Evolutionary conservation across 306 rosid genomes (phyloP).

Genomic region (Medicago arabica): DNA sequence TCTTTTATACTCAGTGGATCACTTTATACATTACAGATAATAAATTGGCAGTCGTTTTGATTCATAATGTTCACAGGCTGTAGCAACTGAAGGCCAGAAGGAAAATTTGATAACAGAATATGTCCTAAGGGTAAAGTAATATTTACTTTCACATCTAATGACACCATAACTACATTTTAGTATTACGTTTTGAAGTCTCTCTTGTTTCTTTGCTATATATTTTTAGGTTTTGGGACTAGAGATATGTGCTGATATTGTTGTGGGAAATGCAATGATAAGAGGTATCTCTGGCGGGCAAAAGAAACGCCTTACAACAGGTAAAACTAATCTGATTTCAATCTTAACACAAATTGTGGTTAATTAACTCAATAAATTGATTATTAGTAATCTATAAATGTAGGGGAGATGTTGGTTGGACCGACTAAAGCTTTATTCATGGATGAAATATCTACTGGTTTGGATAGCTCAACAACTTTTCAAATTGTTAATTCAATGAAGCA

Average conservation of each 20-base stretch:
- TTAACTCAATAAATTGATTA: conserved; percentile 17
- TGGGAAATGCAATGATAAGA: background rate
- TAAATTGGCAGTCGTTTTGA: conserved; percentile 26
- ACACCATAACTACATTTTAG: too few relatives aligned
- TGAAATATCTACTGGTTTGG: conserved; percentile 27
- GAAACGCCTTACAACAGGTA: conserved; percentile 70
- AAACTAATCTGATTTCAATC: conserved; percentile 20
- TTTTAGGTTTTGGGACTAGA: too few relatives aligned
- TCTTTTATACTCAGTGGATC: background rate
- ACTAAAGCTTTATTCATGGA: conserved; percentile 66
- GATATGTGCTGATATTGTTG: too few relatives aligned
- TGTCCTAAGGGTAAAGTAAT: too few relatives aligned
- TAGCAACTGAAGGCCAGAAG: too few relatives aligned
- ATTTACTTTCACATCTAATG: too few relatives aligned
- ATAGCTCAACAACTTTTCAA: conserved; percentile 65
- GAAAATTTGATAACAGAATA: too few relatives aligned
- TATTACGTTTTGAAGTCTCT: too few relatives aligned
- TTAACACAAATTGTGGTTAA: background rate
- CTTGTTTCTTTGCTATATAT: too few relatives aligned
- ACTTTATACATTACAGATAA: background rate
- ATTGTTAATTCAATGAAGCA: conserved; percentile 66
- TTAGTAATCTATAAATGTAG: conserved; percentile 29
- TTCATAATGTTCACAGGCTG: too few relatives aligned
- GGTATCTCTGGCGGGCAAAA: conserved; percentile 57
- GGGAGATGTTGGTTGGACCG: conserved; percentile 76